Percentiles rank a stretch among this genome's conserved stretches.
These are phyloP conservation scores for Mimosa pudica DNA, from an alignment of 306 rosid genomes.

Conservation along the genomic window DNA sequence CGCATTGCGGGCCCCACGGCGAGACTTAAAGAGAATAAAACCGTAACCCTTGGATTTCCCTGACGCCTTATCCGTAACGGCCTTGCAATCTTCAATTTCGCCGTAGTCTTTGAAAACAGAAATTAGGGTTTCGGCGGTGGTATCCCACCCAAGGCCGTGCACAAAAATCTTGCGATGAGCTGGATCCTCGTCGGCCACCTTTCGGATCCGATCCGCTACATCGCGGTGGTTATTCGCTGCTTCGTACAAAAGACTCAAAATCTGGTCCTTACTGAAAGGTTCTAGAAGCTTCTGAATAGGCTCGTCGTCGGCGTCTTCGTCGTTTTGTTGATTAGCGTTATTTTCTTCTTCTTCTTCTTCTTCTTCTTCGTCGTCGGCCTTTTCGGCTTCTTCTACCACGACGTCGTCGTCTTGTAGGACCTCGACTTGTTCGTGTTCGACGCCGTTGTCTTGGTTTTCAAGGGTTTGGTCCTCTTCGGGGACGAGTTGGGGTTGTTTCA, in stretches of 20 bases:
- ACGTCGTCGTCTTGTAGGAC: neutral
- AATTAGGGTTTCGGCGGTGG: conserved; percentile 65
- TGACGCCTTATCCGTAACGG: conserved; percentile 84
- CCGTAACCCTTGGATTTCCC: conserved; percentile 97
- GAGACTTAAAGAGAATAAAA: conserved; percentile 74
- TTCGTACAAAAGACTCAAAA: conserved; percentile 52
- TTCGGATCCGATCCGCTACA: conserved; percentile 70
- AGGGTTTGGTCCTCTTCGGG: conserved; percentile 8
- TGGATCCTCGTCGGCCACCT: conserved; percentile 74
- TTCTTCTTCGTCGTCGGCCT: conserved; percentile 6
- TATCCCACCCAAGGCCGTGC: conserved; percentile 95
- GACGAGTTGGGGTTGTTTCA: conserved; percentile 42
- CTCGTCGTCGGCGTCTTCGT: conserved; percentile 60
- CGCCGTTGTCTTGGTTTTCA: conserved; percentile 40
- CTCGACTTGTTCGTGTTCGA: conserved; percentile 49
- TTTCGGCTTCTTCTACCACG: too few relatives aligned
- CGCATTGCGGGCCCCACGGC: conserved; percentile 77
- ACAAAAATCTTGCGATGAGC: conserved; percentile 82
- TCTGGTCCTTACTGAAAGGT: conserved; percentile 76
- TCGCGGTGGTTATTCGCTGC: conserved; percentile 73
- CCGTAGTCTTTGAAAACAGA: conserved; percentile 69
- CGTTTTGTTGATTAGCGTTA: neutral
- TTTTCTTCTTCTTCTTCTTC: conserved; percentile 27
- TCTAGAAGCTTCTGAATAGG: conserved; percentile 70
- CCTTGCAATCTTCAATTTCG: conserved; percentile 90